Evolutionary conservation across 192 early-diverging fungal genomes (phyloP).

Genomic region (Entomortierella chlamydospora): DNA sequence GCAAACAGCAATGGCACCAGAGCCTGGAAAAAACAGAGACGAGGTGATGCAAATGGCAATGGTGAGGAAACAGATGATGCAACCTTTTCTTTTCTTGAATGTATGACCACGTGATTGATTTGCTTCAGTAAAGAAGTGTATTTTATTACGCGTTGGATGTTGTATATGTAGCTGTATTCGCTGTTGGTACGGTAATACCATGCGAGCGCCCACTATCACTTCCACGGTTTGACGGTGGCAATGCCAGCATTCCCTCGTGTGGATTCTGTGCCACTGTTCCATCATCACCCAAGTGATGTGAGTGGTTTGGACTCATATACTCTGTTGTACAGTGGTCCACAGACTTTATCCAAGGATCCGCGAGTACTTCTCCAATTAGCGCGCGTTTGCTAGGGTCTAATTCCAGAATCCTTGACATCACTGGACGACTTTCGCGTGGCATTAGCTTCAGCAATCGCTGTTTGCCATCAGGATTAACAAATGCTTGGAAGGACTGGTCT

Average conservation of each 20-base stretch:
- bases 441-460: slow-evolving; percentile 68
- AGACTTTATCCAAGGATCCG: slow-evolving; percentile 81
- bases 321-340: slow-evolving; percentile 64
- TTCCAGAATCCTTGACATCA: slow-evolving; percentile 74
- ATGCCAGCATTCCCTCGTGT: slow-evolving; percentile 14
- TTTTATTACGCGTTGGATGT: background rate
- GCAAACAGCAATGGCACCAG: too few species aligned
- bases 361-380: slow-evolving; percentile 75
- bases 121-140: too few species aligned
- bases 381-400: slow-evolving; percentile 66
- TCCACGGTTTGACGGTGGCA: slow-evolving; percentile 32
- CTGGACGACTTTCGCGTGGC: slow-evolving; percentile 65
- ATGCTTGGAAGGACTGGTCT: slow-evolving; percentile 70
- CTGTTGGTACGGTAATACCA: background rate
- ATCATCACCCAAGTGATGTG: slow-evolving; percentile 52
- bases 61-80: too few species aligned
- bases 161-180: too few species aligned
- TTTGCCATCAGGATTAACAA: slow-evolving; percentile 58
- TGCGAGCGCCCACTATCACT: slow-evolving; percentile 34
- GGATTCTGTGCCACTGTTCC: slow-evolving; percentile 32
- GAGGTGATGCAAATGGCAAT: too few species aligned
- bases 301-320: slow-evolving; percentile 29
- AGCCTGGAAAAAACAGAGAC: too few species aligned
- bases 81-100: too few species aligned
- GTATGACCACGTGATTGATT: too few species aligned